These are phyloP conservation scores for Neckera pumila DNA, from an alignment of 225 moss, liverwort and hornwort species.

Conservation along the genomic window DNA sequence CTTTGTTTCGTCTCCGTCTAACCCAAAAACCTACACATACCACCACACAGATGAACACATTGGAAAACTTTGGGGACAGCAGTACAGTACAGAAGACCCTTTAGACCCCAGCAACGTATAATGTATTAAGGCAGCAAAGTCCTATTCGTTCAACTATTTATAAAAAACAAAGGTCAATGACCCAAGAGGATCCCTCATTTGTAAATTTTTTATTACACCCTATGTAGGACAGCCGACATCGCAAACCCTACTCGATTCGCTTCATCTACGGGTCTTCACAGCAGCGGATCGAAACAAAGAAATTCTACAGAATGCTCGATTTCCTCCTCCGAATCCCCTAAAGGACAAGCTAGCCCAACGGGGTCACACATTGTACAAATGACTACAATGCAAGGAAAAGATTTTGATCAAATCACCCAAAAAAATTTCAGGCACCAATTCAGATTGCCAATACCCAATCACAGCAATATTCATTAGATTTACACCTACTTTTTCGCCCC, in stretches of 20 bases:
- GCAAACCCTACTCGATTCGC: background rate
- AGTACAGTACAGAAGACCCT: background rate
- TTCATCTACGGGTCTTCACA: background rate
- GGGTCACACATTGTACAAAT: background rate
- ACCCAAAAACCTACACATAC: conserved; percentile 28
- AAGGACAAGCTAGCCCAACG: background rate
- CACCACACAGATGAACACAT: background rate
- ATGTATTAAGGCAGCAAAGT: background rate
- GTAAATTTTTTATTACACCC: too few species aligned
- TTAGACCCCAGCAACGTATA: background rate
- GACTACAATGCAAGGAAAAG: background rate
- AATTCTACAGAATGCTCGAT: background rate
- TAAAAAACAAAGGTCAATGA: background rate
- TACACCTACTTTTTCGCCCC: background rate
- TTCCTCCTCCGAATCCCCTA: background rate
- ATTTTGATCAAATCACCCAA: background rate
- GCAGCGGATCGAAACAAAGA: too few species aligned
- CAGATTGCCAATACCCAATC: background rate
- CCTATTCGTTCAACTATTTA: background rate
- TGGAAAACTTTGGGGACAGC: background rate
- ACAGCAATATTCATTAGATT: background rate
- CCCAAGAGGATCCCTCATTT: too few species aligned
- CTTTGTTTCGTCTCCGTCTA: conserved; percentile 35
- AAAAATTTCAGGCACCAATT: background rate
- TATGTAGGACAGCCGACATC: background rate